Evolutionary conservation across 1,284 basidiomycete species (phyloP), one percentile per base, ranked within the genome.

Genomic region (Kwoniella shivajii): DNA sequence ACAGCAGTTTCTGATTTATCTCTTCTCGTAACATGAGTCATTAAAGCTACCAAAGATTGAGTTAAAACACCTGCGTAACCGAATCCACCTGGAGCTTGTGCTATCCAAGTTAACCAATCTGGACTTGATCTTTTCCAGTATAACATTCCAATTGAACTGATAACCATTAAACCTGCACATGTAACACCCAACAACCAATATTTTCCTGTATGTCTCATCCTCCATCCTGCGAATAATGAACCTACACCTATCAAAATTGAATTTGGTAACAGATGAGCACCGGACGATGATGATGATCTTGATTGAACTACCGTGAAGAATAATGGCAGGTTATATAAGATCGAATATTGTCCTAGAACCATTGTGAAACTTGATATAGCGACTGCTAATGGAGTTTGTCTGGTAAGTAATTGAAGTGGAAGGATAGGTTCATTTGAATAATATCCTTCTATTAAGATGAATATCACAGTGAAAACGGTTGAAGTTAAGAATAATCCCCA

Each of bases 301-400:
- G 90, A 79, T 64, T 84, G 84, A 45, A 93, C 92, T n/a, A 90
- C 87, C 58, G 89, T 87, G 69, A 92, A 94, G 79, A 90, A 93
- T 73, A 93, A 76, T n/a, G 91, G 91, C 26, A 90, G 81, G 72
- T 91, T 92, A 77, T 93, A 94, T 33, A 93, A 80, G 83, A 88
- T 86, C 0, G 89, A 90, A 74, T 90, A 93, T 39, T 88, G 85
- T 31, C 85, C 82, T 75, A 88, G 84, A 14, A 69, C 70, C 54
- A 77, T 71, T 48, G 69, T 74, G 61, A 96, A 83, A 76, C 92
- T 93, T 43, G 85, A 84, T 56, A 92, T 60, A 1, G 88, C 88
- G 20, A 93, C 86, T 14, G 88, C 86, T 13, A 90, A 78, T 4
- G 90, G 89, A 9, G 89, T 92, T 53, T 68, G 66, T 18, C 66